A percentile compares a stretch with the other conserved stretches of the same genome.
These are phyloP conservation scores for Syzygium aromaticum DNA, from an alignment of 345 rosid genomes.

Conservation along the genomic window DNA sequence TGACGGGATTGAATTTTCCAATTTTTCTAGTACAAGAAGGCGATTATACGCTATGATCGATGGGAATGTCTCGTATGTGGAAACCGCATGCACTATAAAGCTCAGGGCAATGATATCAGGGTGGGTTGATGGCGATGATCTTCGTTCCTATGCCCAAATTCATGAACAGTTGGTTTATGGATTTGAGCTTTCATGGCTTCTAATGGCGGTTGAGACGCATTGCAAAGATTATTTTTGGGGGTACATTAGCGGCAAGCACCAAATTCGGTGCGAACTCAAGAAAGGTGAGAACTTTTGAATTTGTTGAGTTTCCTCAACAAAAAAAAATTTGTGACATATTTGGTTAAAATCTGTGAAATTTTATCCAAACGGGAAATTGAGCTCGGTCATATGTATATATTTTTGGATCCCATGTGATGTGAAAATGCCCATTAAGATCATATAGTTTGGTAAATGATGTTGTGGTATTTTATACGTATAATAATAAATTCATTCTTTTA, in stretches of 20 bases:
- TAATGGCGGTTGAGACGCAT: rapidly evolving
- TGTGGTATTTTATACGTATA: no score
- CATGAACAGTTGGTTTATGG: neutral
- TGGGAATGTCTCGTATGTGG: neutral
- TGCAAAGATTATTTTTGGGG: neutral
- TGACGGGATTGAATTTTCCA: neutral
- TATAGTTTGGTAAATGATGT: no score
- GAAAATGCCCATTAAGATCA: neutral
- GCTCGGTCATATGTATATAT: neutral
- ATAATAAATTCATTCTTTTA: no score
- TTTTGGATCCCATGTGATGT: neutral
- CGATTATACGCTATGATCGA: neutral
- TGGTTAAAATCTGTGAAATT: neutral
- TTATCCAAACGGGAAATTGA: neutral
- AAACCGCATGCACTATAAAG: neutral
- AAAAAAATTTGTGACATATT: neutral
- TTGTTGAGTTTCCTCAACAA: neutral
- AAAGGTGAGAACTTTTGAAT: neutral
- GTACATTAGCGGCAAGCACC: neutral
- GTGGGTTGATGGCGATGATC: neutral
- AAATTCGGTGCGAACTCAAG: neutral
- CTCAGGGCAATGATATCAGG: neutral
- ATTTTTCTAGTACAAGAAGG: neutral
- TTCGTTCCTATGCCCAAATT: neutral
- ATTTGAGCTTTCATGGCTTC: neutral